phyloP scores from a whole-genome alignment of 2,329 filamentous ascomycete species.

The Parafenestella ontariensis region DNA sequence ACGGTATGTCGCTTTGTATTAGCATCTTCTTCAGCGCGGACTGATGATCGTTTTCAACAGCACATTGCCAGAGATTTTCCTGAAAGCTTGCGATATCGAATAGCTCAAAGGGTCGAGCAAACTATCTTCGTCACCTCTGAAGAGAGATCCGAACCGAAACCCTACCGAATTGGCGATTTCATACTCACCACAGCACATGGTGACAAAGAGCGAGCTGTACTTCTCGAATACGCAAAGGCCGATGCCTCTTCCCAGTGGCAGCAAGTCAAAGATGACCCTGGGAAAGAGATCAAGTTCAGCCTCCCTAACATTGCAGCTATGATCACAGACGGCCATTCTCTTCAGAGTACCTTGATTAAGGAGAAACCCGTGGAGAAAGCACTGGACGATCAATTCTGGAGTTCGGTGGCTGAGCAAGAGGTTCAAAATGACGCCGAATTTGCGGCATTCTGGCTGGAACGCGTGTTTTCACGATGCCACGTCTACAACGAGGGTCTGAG shows the following conservation, averaged over 20 bases:
- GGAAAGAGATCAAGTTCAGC: slow-evolving; percentile 33
- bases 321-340: slow-evolving; percentile 8
- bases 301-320: slow-evolving; percentile 20
- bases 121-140: slow-evolving; percentile 10
- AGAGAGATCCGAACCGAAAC: slow-evolving; percentile 2
- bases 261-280: slow-evolving; percentile 22
- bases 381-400: slow-evolving; percentile 34
- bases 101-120: slow-evolving; percentile 20
- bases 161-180: slow-evolving; percentile 20
- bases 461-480: slow-evolving; percentile 31
- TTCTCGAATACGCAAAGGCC: slow-evolving; percentile 23
- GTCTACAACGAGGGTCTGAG: slow-evolving; percentile 37
- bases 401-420: slow-evolving; percentile 35
- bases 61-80: slow-evolving; percentile 16
- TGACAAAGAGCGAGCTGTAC: slow-evolving; percentile 10
- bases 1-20: slow-evolving; percentile 16
- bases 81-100: slow-evolving; percentile 7
- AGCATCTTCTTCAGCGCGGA: not conserved
- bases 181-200: slow-evolving; percentile 24
- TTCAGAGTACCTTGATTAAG: slow-evolving; percentile 22
- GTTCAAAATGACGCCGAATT: slow-evolving; percentile 38
- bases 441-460: slow-evolving; percentile 42
- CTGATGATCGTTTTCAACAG: not conserved
- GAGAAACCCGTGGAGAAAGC: slow-evolving; percentile 28
- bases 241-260: slow-evolving; percentile 36